Conservation (phyloP, 192 early-diverging fungal species). For the Haplosporangium gracile region DNA sequence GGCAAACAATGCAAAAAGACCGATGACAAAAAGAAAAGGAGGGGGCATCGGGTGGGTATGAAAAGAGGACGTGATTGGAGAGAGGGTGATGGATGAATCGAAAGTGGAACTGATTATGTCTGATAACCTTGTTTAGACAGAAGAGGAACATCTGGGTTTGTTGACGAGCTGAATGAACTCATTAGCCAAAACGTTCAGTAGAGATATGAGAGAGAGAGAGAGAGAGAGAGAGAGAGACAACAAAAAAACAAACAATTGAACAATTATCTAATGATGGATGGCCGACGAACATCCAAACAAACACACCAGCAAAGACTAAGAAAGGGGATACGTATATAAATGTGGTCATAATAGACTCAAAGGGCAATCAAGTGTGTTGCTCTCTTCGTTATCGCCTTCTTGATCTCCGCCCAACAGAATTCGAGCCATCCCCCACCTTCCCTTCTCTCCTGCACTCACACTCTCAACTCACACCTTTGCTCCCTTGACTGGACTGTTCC, state of each 20-base stretch:
- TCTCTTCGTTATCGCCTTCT: constrained; percentile 35
- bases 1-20: not conserved
- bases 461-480: not conserved
- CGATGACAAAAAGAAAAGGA: not conserved
- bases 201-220: too few species aligned
- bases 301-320: not conserved
- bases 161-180: too few species aligned
- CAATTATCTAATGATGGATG: too few species aligned
- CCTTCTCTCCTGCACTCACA: not conserved
- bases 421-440: not conserved
- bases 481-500: not conserved
- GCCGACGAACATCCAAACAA: too few species aligned
- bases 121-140: constrained; percentile 19
- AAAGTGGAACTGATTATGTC: constrained; percentile 4
- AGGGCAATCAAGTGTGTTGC: not conserved
- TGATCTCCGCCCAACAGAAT: constrained; percentile 51
- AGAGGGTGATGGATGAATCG: not conserved
- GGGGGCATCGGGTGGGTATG: not conserved
- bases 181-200: too few species aligned
- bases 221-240: too few species aligned
- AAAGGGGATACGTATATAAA: not conserved
- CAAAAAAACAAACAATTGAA: too few species aligned
- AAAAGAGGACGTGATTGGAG: not conserved
- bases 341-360: constrained; percentile 1
- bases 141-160: not conserved